Evolutionary conservation across 257 asterid species (phyloP), one percentile per base, ranked within the genome.

Genomic region (Ilex aquifolium): DNA sequence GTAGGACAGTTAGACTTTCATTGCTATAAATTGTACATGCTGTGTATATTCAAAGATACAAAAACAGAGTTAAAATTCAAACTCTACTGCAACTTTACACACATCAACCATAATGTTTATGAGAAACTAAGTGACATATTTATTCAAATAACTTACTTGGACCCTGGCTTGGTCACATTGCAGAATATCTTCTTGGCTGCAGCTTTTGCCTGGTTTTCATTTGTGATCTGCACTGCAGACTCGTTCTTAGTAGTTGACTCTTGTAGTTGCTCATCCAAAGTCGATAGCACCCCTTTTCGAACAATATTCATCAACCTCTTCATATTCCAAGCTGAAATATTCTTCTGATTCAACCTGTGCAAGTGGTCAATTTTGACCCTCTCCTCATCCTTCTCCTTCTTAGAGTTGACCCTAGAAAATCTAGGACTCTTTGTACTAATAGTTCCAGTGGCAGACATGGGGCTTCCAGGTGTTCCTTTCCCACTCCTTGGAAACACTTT

Each of bases 241-340:
- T 88, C 98, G 52, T 91, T 95, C 6, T 88, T 85, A 3, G 56
- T 80, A 0, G 78, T 50, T 0, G 85, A 56, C 48, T 85, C 94
- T 51, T 75, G 83, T 48, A 88, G 63, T 32, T 81, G 74, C 80
- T 91, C 96, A 46, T 91, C 95, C 60, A 84, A 72, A 50, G 96
- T 88, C 13, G 98, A 80, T 52, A 91, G 60, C 14, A 72, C 85
- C 12, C 96, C 95, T 31, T 78, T 75, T 67, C 88, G 77, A 6
- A 80, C 96, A 14, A 82, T 79, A 66, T 80, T 86, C 52, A 76
- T 75, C 87, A 91, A 42, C 82, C 96, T 85, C 79, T 91, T 88
- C 98, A 91, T 91, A 72, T 91, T 88, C 96, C 96, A 86, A 58
- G 98, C 98, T 5, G 98, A 86, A 62, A 91, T 62, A 52, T 91